Percentiles rank a stretch among this genome's conserved stretches.
These are phyloP conservation scores for Tylopilus orsonianus DNA, from an alignment of 1,284 basidiomycete genomes.

Conservation along the genomic window DNA sequence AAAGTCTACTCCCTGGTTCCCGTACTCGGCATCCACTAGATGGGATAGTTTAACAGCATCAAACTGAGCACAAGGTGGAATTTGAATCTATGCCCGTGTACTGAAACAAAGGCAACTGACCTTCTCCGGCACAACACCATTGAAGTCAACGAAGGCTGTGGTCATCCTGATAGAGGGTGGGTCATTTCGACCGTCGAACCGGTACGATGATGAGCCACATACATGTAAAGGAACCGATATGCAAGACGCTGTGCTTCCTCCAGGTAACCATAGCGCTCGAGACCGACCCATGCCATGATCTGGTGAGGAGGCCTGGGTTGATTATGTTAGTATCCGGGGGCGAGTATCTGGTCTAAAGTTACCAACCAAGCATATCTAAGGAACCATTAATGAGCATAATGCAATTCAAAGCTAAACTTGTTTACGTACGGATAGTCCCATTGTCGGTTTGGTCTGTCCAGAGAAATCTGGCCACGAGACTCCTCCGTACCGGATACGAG, in stretches of 20 bases:
- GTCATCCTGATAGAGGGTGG: conserved; percentile 67
- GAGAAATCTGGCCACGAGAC: conserved; percentile 91
- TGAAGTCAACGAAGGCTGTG: conserved; percentile 91
- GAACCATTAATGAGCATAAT: conserved; percentile 13
- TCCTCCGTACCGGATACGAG: conserved; percentile 96
- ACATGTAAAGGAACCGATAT: conserved; percentile 98
- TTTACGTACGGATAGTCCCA: conserved; percentile 86
- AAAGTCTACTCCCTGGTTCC: conserved; percentile 97
- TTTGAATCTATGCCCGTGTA: conserved; percentile 1
- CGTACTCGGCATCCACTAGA: conserved; percentile 97
- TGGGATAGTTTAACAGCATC: conserved; percentile 95
- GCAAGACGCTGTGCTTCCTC: conserved; percentile 92
- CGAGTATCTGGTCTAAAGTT: neutral
- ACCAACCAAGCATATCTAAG: conserved; percentile 63
- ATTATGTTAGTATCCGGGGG: conserved; percentile 4
- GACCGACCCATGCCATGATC: conserved; percentile 96
- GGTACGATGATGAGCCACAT: conserved; percentile 27
- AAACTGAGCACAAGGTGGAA: conserved; percentile 51
- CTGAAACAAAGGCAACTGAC: conserved; percentile 25
- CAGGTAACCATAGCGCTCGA: conserved; percentile 93
- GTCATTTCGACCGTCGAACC: conserved; percentile 2
- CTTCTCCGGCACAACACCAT: conserved; percentile 97
- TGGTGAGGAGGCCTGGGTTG: conserved; percentile 87
- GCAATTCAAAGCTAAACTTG: conserved; percentile 11
- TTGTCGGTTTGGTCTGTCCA: conserved; percentile 97